A percentile compares a stretch with the other conserved stretches of the same genome.
phyloP scores from a whole-genome alignment of 2,329 filamentous ascomycete species.

The Capronia epimyces region DNA sequence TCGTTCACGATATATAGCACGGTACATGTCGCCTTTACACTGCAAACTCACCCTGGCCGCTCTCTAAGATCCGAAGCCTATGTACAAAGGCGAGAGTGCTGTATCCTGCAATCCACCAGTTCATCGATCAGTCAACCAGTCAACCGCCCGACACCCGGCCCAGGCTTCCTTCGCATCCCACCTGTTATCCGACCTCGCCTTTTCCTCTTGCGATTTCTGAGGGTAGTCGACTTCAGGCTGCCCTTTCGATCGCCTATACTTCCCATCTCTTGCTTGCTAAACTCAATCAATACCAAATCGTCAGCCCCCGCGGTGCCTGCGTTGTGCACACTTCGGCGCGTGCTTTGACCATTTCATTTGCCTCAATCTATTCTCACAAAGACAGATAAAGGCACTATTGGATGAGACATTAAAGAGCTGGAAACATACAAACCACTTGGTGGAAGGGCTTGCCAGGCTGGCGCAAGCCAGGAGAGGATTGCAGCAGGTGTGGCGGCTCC shows the following conservation, averaged over 20 bases:
- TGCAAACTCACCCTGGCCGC: not conserved
- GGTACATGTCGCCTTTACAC: not conserved
- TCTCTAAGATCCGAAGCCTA: not conserved
- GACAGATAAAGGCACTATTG: not conserved
- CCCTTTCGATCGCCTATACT: not conserved
- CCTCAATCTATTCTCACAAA: not conserved
- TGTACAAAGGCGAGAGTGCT: not conserved
- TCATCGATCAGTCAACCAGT: not conserved
- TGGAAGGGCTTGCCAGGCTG: constrained; percentile 20
- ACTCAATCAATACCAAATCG: not conserved
- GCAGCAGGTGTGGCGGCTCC: constrained; percentile 6
- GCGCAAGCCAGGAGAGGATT: constrained; percentile 19
- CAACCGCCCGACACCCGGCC: not conserved
- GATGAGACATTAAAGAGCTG: constrained; percentile 15
- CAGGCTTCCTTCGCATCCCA: not conserved
- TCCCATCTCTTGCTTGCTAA: not conserved
- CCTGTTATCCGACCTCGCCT: not conserved
- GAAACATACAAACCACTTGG: constrained; percentile 6
- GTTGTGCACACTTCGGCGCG: constrained; percentile 17
- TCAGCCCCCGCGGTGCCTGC: not conserved
- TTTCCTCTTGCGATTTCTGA: not conserved
- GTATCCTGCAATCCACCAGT: not conserved
- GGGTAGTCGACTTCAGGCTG: not conserved
- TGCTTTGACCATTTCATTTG: constrained; percentile 5
- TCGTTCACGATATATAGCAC: not conserved